Evolutionary conservation across 805 yeast genomes (phyloP).

Genomic region (Nakazawaea ishiwadae): DNA sequence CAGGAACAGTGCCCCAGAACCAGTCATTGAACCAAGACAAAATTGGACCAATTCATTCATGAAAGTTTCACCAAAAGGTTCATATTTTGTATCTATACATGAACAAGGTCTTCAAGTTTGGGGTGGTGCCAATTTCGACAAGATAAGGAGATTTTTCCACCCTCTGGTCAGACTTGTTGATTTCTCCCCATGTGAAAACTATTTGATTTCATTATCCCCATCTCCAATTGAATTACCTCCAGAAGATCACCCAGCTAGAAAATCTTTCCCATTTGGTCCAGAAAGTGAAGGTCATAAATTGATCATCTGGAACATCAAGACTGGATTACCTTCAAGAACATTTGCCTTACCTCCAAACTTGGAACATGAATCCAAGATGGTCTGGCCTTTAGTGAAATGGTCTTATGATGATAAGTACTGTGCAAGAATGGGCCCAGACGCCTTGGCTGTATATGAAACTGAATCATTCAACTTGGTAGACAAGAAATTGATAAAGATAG

Average conservation of each 20-base stretch:
- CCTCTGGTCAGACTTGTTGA: slow-evolving; percentile 86
- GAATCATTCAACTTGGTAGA: slow-evolving; percentile 75
- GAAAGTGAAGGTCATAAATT: slow-evolving; percentile 90
- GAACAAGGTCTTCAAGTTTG: slow-evolving; percentile 93
- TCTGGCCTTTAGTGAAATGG: slow-evolving; percentile 98
- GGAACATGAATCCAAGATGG: slow-evolving; percentile 61
- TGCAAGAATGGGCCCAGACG: slow-evolving; percentile 93
- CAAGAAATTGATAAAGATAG: slow-evolving; percentile 77
- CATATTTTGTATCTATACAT: slow-evolving; percentile 80
- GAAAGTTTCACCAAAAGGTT: slow-evolving; percentile 91
- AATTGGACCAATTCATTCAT: slow-evolving; percentile 87
- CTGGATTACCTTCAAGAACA: slow-evolving; percentile 81
- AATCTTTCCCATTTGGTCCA: slow-evolving; percentile 75
- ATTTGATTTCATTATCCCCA: slow-evolving; percentile 84
- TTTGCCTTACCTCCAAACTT: slow-evolving; percentile 82
- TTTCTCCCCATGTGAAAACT: slow-evolving; percentile 90
- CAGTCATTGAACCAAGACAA: slow-evolving; percentile 70
- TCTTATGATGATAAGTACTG: slow-evolving; percentile 87
- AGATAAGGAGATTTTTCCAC: slow-evolving; percentile 76
- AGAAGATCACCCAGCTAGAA: slow-evolving; percentile 56
- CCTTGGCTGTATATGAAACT: slow-evolving; percentile 85
- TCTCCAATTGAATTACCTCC: slow-evolving; percentile 74
- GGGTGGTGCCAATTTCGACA: slow-evolving; percentile 83
- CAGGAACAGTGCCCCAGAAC: slow-evolving; percentile 65
- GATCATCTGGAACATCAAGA: slow-evolving; percentile 85